Evolutionary conservation across 1,284 basidiomycete species (phyloP), one percentile per base, ranked within the genome.

Genomic region (Puccinia triticina): DNA sequence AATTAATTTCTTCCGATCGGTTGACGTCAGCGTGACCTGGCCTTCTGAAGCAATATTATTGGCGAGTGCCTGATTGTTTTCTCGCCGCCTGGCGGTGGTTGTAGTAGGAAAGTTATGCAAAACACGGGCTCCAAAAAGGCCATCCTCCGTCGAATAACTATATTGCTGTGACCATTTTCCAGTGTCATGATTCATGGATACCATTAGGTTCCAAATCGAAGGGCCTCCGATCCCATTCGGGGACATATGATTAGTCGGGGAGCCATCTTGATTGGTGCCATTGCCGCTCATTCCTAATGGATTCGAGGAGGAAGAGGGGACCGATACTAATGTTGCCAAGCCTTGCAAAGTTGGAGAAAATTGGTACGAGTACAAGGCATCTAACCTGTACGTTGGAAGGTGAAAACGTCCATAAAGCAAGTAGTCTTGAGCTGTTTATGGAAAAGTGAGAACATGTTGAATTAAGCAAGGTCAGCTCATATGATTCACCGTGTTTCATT

Each of bases 81-180:
- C 48, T 14, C 71, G 43, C 14, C 46, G 26, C 16, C 21, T 43
- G 12, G 32, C 64, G 23, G 46, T 82, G 16, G 83, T 88, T 18
- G 90, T 87, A 85, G 89, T 90, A 34, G 94, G 95, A 88, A 98
- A 98, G 87, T 98, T 97, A 86, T 96, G 94, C 83, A 98, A 89
- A n/a, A 94, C 90, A 11, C 94, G 90, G 29, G 94, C 87, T 11
- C 96, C 96, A 90, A 93, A 93, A 92, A 99, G 95, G 16, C 89
- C 92, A 86, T 98, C 96, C 85, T 96, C 93, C 0, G 94, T 93
- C 83, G 94, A 96, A 89, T 94, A 98, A 18, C 93, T 94, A 86
- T 97, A 98, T 87, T 98, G 96, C 2, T 93, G 93, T 84, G 93
- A 94, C 91, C 94, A 96, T 84, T 92, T 91, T 0, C 96, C 96